A percentile compares a stretch with the other conserved stretches of the same genome.
Conservation (phyloP, 1,284 basidiomycete species). For the Crucibulum cyathiforme region DNA sequence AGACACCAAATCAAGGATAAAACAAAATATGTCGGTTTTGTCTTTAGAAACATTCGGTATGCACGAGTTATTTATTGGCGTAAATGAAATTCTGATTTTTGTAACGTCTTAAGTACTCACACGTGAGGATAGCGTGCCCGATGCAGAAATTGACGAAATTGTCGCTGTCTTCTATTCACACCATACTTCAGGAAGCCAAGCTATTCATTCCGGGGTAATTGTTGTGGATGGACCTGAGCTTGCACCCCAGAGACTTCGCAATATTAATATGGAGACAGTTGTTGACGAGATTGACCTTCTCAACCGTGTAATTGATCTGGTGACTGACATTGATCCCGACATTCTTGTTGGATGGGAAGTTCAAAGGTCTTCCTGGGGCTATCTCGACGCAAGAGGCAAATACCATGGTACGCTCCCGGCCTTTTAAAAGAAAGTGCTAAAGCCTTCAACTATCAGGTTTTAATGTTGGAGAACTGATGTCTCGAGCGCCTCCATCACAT, state of each 20-base stretch:
- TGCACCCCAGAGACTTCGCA: slow-evolving; percentile 47
- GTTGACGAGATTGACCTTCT: slow-evolving; percentile 83
- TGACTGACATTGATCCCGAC: slow-evolving; percentile 87
- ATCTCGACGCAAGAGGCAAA: slow-evolving; percentile 74
- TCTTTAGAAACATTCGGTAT: slow-evolving; percentile 86
- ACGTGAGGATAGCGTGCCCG: slow-evolving; percentile 67
- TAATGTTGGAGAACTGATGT: slow-evolving; percentile 71
- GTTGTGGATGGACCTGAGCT: slow-evolving; percentile 52
- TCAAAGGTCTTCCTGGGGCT: slow-evolving; percentile 91
- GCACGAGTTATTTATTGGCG: slow-evolving; percentile 15
- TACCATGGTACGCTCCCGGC: slow-evolving; percentile 55
- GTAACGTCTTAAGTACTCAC: slow-evolving; percentile 59
- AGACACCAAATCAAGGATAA: slow-evolving; percentile 58
- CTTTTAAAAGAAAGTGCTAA: slow-evolving; percentile 8
- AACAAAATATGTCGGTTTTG: slow-evolving; percentile 81
- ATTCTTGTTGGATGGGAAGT: slow-evolving; percentile 94
- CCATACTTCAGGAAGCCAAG: slow-evolving; percentile 33
- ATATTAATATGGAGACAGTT: slow-evolving; percentile 61
- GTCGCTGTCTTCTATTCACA: slow-evolving; percentile 60
- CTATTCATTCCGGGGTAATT: slow-evolving; percentile 63
- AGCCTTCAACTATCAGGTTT: slow-evolving; percentile 56
- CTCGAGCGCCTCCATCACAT: slow-evolving; percentile 62
- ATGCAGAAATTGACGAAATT: slow-evolving; percentile 77
- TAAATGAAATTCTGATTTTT: neutral
- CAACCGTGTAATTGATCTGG: slow-evolving; percentile 79